Conservation (phyloP, 2,329 filamentous ascomycete species). For the Cryphonectria nitschkei region DNA sequence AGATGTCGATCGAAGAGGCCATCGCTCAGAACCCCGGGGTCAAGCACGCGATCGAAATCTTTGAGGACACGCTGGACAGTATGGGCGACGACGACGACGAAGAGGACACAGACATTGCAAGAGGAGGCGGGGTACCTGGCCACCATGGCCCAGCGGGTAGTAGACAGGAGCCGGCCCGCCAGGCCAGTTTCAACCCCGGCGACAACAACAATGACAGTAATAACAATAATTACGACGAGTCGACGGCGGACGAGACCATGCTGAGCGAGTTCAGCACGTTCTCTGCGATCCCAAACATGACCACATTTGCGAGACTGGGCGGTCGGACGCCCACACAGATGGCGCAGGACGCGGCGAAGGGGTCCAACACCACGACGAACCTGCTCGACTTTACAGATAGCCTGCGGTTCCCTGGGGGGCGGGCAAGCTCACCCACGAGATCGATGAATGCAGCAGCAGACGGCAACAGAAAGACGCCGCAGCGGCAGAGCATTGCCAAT, state of each 20-base stretch:
- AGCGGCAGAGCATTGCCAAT: constrained; percentile 61
- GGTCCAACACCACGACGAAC: constrained; percentile 73
- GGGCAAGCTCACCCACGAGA: constrained; percentile 42
- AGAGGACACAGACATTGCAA: constrained; percentile 35
- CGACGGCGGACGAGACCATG: constrained; percentile 64
- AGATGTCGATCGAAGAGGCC: constrained; percentile 56
- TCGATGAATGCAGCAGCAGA: constrained; percentile 32
- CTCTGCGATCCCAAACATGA: constrained; percentile 87
- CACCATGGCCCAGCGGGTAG: constrained; percentile 17
- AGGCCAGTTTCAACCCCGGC: constrained; percentile 26
- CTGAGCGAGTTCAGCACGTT: constrained; percentile 87
- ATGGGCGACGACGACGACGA: constrained; percentile 35
- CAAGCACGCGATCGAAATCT: constrained; percentile 63
- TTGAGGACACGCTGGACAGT: constrained; percentile 56
- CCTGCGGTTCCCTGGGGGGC: constrained; percentile 46
- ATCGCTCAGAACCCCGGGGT: constrained; percentile 60
- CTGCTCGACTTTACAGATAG: constrained; percentile 90
- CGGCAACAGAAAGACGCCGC: constrained; percentile 48
- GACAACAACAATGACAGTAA: neutral
- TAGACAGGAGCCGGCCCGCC: neutral
- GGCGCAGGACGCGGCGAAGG: constrained; percentile 36
- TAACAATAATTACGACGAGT: constrained; percentile 31
- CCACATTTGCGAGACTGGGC: constrained; percentile 75
- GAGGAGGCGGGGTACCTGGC: constrained; percentile 34
- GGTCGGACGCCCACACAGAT: constrained; percentile 40